Evolutionary conservation across 768 basidiomycete species (phyloP).

Genomic region (Polyporus arcularius): DNA sequence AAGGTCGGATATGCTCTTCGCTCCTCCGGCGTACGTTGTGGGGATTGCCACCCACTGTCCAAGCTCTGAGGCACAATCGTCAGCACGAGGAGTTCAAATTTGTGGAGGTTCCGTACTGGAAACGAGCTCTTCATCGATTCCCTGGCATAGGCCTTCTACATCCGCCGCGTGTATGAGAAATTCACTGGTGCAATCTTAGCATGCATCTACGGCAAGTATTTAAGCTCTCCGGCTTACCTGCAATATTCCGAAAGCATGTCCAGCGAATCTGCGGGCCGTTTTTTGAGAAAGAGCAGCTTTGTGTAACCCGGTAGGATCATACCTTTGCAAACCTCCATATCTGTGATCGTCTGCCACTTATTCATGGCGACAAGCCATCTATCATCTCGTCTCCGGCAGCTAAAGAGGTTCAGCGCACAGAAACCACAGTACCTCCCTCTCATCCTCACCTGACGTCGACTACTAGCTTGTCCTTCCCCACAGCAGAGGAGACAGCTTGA

Average conservation of each 20-base stretch:
- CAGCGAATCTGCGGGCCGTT: slow-evolving; percentile 61
- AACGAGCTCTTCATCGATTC: slow-evolving; percentile 91
- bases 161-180: slow-evolving; percentile 98
- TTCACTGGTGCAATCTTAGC: slow-evolving; percentile 48
- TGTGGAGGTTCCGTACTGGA: slow-evolving; percentile 48
- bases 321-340: slow-evolving; percentile 91
- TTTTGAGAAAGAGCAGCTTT: neutral
- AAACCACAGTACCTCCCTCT: neutral
- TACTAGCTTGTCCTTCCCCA: slow-evolving; percentile 87
- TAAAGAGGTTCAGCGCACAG: slow-evolving; percentile 32
- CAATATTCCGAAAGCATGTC: slow-evolving; percentile 77
- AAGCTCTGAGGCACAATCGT: slow-evolving; percentile 53
- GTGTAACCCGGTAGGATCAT: neutral
- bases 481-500: slow-evolving; percentile 51
- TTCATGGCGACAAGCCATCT: slow-evolving; percentile 98
- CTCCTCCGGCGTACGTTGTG: slow-evolving; percentile 96
- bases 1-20: slow-evolving; percentile 54
- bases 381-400: slow-evolving; percentile 76
- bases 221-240: slow-evolving; percentile 46
- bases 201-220: slow-evolving; percentile 30
- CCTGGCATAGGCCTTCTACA: slow-evolving; percentile 95
- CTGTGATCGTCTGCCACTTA: slow-evolving; percentile 96
- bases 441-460: slow-evolving; percentile 85
- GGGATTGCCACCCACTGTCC: slow-evolving; percentile 92
- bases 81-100: neutral